These are phyloP conservation scores for Aspergillus versicolor DNA, from an alignment of 2,329 filamentous ascomycete species.

Conservation along the genomic window DNA sequence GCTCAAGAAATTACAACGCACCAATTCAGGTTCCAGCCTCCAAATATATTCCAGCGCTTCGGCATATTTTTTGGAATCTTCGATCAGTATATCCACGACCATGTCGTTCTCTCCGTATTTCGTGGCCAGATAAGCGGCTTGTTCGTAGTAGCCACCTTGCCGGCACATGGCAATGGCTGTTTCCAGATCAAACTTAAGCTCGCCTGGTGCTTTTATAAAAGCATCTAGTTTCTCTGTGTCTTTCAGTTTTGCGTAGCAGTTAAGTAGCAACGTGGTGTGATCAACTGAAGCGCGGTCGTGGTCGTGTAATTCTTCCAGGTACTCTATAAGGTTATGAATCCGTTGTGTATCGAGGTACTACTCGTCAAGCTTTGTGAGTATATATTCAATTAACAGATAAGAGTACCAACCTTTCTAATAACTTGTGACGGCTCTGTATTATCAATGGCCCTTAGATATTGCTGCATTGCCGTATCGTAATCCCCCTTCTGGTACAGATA, in stretches of 20 bases:
- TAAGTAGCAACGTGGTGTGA: conserved; percentile 89
- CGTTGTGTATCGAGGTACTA: conserved; percentile 94
- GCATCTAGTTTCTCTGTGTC: conserved; percentile 94
- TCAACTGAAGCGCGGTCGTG: conserved; percentile 90
- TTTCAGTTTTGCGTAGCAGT: conserved; percentile 97
- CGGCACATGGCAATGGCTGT: conserved; percentile 97
- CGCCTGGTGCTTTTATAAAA: conserved; percentile 87
- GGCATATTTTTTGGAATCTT: conserved; percentile 86
- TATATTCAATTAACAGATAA: not conserved
- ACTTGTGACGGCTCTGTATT: conserved; percentile 95
- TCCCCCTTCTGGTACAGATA: conserved; percentile 92
- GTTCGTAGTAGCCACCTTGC: conserved; percentile 94
- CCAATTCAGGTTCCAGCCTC: conserved; percentile 74
- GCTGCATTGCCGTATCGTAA: conserved; percentile 98
- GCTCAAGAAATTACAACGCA: conserved; percentile 46
- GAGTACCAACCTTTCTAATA: conserved; percentile 70
- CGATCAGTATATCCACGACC: conserved; percentile 92
- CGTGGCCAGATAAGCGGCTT: conserved; percentile 91
- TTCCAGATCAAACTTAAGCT: conserved; percentile 93
- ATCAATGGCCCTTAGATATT: conserved; percentile 94
- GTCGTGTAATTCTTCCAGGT: conserved; percentile 93
- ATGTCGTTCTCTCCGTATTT: conserved; percentile 92
- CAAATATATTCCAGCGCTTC: conserved; percentile 92
- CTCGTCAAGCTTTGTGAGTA: conserved; percentile 15
- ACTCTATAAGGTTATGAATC: conserved; percentile 96